A percentile compares a stretch with the other conserved stretches of the same genome.
Evolutionary conservation across 2,329 filamentous ascomycete species (phyloP).

Genomic region (Talaromyces sp.): DNA sequence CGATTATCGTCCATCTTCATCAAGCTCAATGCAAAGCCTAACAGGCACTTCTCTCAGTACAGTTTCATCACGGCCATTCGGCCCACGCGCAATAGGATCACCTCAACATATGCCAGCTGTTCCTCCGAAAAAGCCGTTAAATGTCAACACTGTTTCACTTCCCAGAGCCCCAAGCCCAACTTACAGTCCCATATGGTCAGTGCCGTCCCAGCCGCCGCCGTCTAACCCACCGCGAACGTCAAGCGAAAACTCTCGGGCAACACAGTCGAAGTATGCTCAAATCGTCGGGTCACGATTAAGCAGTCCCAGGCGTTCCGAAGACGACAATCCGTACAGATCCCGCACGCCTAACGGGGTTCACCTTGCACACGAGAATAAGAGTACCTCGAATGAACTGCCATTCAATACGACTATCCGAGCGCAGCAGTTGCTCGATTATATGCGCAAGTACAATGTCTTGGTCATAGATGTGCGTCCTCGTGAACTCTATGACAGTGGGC

Average conservation of each 20-base stretch:
- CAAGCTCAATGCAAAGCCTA: conserved; percentile 17
- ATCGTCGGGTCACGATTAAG: conserved; percentile 27
- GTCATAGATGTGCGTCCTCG: conserved; percentile 81
- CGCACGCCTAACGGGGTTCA: conserved; percentile 39
- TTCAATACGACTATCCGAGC: conserved; percentile 61
- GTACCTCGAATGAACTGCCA: conserved; percentile 45
- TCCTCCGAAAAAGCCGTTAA: conserved; percentile 40
- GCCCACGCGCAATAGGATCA: conserved; percentile 40
- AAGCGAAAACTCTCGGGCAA: conserved; percentile 35
- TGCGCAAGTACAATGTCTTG: conserved; percentile 63
- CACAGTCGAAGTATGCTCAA: conserved; percentile 32
- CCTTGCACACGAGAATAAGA: conserved; percentile 32
- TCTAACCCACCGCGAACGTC: conserved; percentile 37
- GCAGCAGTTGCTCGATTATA: conserved; percentile 65
- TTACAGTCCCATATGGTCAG: conserved; percentile 42
- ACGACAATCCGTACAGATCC: conserved; percentile 42
- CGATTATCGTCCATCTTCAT: conserved; percentile 19
- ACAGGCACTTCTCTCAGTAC: conserved; percentile 16
- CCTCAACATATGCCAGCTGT: conserved; percentile 28
- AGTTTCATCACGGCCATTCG: conserved; percentile 29
- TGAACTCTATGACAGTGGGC: conserved; percentile 77
- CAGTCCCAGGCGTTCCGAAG: conserved; percentile 29
- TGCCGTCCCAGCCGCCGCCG: conserved; percentile 30
- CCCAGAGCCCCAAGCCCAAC: conserved; percentile 45
- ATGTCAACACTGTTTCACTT: conserved; percentile 27